Evolutionary conservation across 306 rosid genomes (phyloP), one percentile per base, ranked within the genome.

Genomic region (Gastrolobium villosum): DNA sequence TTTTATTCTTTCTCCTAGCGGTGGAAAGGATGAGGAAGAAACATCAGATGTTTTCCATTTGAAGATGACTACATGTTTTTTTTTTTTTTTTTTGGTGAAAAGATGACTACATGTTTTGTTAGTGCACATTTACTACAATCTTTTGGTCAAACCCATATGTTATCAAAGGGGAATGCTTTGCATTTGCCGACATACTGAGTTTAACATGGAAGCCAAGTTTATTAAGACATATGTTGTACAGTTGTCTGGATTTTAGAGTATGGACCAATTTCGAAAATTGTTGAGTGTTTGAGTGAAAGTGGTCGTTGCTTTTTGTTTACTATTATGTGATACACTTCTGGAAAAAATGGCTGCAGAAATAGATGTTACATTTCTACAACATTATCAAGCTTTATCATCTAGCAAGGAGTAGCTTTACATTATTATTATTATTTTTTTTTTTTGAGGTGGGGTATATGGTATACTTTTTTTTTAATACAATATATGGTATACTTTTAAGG

Each of bases 231-330:
- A 36, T 44, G 53, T 65, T 41, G 11, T 63, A 60, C 72, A 48
- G 26, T 40, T 55, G 59, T 65, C 44, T 28, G 44, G 43, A 28
- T 41, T 62, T 57, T 8, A 4, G 39, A 44, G 36, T 55, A 34
- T n/a, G n/a, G 78, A 68, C 70, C 79, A 45, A 45, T 72, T 84
- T 54, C 10, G 14, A 69, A 59, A 44, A 48, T 43, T 6, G 53
- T 52, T 45, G n/a, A n/a, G n/a, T n/a, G n/a, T 52, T 45, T 69
- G 13, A 8, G 80, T 13, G 45, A 44, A 59, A 45, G 35, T 61
- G 7, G 62, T 35, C 49, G 8, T 75, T 75, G 40, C 9, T 44
- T 13, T 49, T 49, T 49, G 59, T 69, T 59, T 9, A 1, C 61
- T 48, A 49, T 45, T 9, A 28, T 46, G 30, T 41, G 20, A 65